Conservation (phyloP, 2,329 filamentous ascomycete species). For the Zymoseptoria passerinii region DNA sequence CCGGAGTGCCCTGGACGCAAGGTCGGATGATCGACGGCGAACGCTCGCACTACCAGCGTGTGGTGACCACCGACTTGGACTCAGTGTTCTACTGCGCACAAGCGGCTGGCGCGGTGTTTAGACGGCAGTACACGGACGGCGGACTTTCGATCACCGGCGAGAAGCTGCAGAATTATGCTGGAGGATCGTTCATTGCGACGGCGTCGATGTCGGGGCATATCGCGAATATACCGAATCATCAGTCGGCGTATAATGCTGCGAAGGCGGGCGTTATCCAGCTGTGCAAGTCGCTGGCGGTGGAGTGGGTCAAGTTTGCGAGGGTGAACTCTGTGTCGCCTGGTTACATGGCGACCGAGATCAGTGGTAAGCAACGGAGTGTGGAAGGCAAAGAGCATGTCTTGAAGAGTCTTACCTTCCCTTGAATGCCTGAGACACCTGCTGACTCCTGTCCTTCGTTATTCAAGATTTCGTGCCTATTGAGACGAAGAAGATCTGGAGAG, state of each 20-base stretch:
- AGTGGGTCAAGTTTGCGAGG: conserved; percentile 49
- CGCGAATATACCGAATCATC: conserved; percentile 41
- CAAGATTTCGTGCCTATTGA: conserved; percentile 29
- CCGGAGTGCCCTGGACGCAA: conserved; percentile 65
- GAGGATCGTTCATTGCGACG: conserved; percentile 43
- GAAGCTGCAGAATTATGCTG: conserved; percentile 34
- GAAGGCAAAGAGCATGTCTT: neutral
- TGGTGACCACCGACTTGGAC: conserved; percentile 61
- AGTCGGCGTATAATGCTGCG: conserved; percentile 49
- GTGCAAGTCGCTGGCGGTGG: conserved; percentile 47
- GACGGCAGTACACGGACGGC: conserved; percentile 57
- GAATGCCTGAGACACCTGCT: neutral
- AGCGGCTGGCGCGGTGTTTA: conserved; percentile 58
- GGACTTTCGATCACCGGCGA: conserved; percentile 45
- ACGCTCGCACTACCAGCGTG: conserved; percentile 55
- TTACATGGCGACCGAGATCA: conserved; percentile 50
- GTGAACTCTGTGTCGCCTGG: conserved; percentile 49
- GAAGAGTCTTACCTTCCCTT: neutral
- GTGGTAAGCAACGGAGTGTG: conserved; percentile 10
- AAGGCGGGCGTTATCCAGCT: conserved; percentile 51
- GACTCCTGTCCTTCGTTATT: neutral
- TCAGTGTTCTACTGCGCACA: conserved; percentile 38
- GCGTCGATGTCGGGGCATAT: conserved; percentile 29
- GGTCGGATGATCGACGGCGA: conserved; percentile 59
- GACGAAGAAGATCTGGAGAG: conserved; percentile 40